These are phyloP conservation scores for Lyophyllum atratum DNA, from an alignment of 768 basidiomycete genomes.

Conservation along the genomic window DNA sequence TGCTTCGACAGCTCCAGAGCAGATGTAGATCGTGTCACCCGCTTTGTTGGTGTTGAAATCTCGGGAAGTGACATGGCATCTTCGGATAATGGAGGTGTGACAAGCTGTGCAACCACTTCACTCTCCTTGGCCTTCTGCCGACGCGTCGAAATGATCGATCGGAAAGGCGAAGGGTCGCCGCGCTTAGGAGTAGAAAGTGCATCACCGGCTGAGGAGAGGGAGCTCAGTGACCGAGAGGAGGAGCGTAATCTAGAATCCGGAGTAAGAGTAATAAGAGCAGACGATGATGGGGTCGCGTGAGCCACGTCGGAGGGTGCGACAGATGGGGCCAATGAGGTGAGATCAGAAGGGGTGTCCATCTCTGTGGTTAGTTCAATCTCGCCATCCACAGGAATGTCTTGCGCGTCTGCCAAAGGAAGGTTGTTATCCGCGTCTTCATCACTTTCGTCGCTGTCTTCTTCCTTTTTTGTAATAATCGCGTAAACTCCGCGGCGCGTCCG, in stretches of 20 bases:
- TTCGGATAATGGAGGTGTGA: conserved; percentile 50
- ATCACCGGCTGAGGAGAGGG: conserved; percentile 39
- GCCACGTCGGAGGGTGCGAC: conserved; percentile 34
- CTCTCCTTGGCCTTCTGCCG: conserved; percentile 46
- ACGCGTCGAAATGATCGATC: conserved; percentile 63
- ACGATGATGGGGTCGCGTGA: conserved; percentile 27
- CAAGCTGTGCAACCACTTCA: conserved; percentile 31
- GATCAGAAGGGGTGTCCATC: conserved; percentile 46
- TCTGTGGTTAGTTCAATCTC: conserved; percentile 59
- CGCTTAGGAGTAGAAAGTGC: conserved; percentile 32
- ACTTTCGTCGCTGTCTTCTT: conserved; percentile 63
- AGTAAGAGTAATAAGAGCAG: conserved; percentile 31
- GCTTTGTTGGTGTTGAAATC: conserved; percentile 28
- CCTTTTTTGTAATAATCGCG: conserved; percentile 61
- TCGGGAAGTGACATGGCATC: conserved; percentile 38
- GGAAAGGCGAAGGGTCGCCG: conserved; percentile 37
- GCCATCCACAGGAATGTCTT: conserved; percentile 46
- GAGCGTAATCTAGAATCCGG: conserved; percentile 33
- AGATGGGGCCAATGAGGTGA: conserved; percentile 45
- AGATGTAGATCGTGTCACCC: conserved; percentile 36
- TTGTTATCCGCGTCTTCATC: conserved; percentile 55
- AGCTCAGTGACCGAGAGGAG: conserved; percentile 44
- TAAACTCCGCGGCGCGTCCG: conserved; percentile 84
- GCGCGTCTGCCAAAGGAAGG: conserved; percentile 45
- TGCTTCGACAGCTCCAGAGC: conserved; percentile 22